These are phyloP conservation scores for Lomentospora prolificans DNA, from an alignment of 2,329 filamentous ascomycete species.

Conservation along the genomic window DNA sequence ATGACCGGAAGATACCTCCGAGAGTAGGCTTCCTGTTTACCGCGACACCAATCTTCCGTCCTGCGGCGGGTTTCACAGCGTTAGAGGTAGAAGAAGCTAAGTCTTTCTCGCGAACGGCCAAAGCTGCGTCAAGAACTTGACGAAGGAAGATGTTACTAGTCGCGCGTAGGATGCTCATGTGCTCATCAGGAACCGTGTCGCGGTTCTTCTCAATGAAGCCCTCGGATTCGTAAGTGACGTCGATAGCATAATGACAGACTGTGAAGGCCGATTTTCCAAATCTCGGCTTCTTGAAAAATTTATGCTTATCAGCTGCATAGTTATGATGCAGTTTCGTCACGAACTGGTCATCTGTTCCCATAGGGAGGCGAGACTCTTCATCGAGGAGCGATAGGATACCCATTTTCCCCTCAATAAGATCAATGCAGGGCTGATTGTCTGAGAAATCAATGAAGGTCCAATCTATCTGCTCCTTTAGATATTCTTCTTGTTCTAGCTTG, in stretches of 20 bases:
- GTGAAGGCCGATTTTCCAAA: conserved; percentile 98
- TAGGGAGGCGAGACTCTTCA: conserved; percentile 90
- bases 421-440: conserved; percentile 98
- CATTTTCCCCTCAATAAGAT: conserved; percentile 93
- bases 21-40: conserved; percentile 94
- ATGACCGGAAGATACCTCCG: conserved; percentile 97
- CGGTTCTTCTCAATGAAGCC: conserved; percentile 99
- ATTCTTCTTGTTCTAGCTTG: conserved; percentile 97
- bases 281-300: conserved; percentile 96
- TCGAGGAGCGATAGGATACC: conserved; percentile 87
- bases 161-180: conserved; percentile 81
- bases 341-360: conserved; percentile 96
- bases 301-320: conserved; percentile 80
- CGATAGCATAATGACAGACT: conserved; percentile 94
- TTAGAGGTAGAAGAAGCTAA: conserved; percentile 50
- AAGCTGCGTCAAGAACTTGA: conserved; percentile 75
- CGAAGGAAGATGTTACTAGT: conserved; percentile 79
- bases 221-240: conserved; percentile 97
- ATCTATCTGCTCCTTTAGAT: conserved; percentile 90
- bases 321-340: conserved; percentile 94
- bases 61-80: conserved; percentile 71
- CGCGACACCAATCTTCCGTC: conserved; percentile 81
- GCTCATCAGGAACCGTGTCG: conserved; percentile 96
- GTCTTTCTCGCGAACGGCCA: conserved; percentile 84
- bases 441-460: conserved; percentile 99